Evolutionary conservation across 116 monocot genomes (phyloP).

Genomic region (Papilionanthe hybrid): DNA sequence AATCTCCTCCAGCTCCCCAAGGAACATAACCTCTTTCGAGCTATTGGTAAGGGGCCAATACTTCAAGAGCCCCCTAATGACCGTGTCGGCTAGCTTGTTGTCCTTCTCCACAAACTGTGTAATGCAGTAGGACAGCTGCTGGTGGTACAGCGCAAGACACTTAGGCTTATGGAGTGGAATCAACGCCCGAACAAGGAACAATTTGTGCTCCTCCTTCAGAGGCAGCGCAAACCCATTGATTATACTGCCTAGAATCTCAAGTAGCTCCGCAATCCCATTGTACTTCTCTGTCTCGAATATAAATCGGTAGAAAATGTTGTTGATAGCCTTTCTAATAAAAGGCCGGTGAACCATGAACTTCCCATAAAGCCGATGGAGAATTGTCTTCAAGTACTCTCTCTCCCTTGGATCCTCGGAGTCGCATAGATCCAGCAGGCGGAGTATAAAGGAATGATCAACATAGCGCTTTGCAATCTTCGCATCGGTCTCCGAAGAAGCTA

Average conservation of each 20-base stretch:
- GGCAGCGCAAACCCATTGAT: conserved; percentile 31
- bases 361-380: conserved; percentile 26
- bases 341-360: conserved; percentile 33
- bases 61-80: conserved; percentile 26
- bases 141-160: conserved; percentile 22
- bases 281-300: conserved; percentile 29
- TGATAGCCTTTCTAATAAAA: conserved; percentile 23
- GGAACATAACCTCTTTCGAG: conserved; percentile 28
- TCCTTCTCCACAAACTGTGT: conserved; percentile 35
- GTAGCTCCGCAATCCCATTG: conserved; percentile 24
- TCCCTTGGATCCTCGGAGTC: conserved; percentile 29
- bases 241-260: conserved; percentile 28
- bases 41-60: conserved; percentile 29
- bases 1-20: conserved; percentile 28
- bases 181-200: conserved; percentile 30
- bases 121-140: conserved; percentile 26
- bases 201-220: conserved; percentile 24
- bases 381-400: conserved; percentile 26
- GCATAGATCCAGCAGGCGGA: conserved; percentile 18
- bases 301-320: conserved; percentile 24
- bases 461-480: conserved; percentile 29
- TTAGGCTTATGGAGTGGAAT: conserved; percentile 33
- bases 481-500: conserved; percentile 22
- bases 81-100: conserved; percentile 24
- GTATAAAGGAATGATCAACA: conserved; percentile 24